Percentiles rank a stretch among this genome's conserved stretches.
Conservation (phyloP, 345 rosid genomes). For the Noccaea caerulescens region DNA sequence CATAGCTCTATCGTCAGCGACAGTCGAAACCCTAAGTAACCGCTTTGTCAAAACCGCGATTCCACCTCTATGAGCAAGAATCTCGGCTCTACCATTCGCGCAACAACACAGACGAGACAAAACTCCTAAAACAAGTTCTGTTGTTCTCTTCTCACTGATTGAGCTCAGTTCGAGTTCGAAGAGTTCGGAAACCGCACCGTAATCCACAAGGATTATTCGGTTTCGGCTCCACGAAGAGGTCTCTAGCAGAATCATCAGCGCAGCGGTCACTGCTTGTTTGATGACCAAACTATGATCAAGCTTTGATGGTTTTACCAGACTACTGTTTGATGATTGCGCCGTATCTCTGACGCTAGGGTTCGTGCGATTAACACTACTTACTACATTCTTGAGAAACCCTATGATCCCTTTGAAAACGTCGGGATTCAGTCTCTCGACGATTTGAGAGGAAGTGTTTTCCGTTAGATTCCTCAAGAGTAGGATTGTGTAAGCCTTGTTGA, state of each 20-base stretch:
- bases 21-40: constrained; percentile 56
- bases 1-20: constrained; percentile 60
- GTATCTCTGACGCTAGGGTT: constrained; percentile 27
- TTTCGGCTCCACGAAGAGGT: constrained; percentile 64
- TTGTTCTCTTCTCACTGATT: constrained; percentile 49
- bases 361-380: neutral
- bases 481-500: constrained; percentile 51
- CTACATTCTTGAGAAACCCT: constrained; percentile 45
- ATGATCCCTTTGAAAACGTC: constrained; percentile 52
- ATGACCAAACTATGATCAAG: constrained; percentile 37
- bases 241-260: constrained; percentile 52
- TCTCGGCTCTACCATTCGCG: constrained; percentile 71
- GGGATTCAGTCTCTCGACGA: constrained; percentile 55
- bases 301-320: constrained; percentile 12
- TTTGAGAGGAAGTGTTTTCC: constrained; percentile 44
- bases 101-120: constrained; percentile 64
- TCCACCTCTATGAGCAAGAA: constrained; percentile 58
- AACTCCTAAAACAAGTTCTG: constrained; percentile 62
- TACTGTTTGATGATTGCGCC: constrained; percentile 31
- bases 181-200: constrained; percentile 60
- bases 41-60: constrained; percentile 62
- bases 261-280: constrained; percentile 55
- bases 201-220: constrained; percentile 56
- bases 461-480: constrained; percentile 48
- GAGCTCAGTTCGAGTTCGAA: constrained; percentile 64